Base-by-base conservation (phyloP, 176 grass and related monocot genomes). In the sorghum (Sorghum bicolor) region DNA sequence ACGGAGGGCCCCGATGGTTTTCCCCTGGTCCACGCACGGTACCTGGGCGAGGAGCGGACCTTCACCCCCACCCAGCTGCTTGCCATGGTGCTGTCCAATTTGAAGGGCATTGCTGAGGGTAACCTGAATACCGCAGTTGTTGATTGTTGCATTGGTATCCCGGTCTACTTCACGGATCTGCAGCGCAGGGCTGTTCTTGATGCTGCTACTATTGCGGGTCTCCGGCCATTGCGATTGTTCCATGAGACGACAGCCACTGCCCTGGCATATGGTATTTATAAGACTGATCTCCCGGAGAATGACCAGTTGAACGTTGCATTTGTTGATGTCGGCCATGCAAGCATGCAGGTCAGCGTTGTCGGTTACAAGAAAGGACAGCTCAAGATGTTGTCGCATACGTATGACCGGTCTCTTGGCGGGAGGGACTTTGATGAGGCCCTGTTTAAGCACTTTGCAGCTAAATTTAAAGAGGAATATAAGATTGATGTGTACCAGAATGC, bases 131-230 rank as follows among this genome's bases (percentile, higher is more conserved):
- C 79, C 0, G 91, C 85, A 0, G 96, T 98, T 20, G 74, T 88
- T 4, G 96, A 98, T 62, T 95, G 96, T 68, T 98, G 96, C 72
- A 98, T 98, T 14, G 96, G 96, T 4, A 93, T 95, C 34, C 96
- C 96, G 0, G 84, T 90, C 3, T 93, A 98, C 84, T 98, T 98
- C 30, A 93, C 61, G 17, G 96, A 98, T 82, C 53, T 98, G 48
- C 96, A 98, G 81, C 80, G 96, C 5, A 93, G 96, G 81, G 86
- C 96, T 45, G 86, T 98, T 31, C 26, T 91, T 4, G 92, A 98
- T 84, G 96, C 96, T 0, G 87, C 96, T 10, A 70, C 61, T 13
- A 93, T 98, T 25, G 93, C 83, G 0, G 96, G 96, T 8, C 82
- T 98, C 62, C 82, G 31, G 36, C 91, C 96, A 0, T 78, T 98